These are phyloP conservation scores for Ogataea ganodermae DNA, from an alignment of 805 yeast genomes.

Conservation along the genomic window DNA sequence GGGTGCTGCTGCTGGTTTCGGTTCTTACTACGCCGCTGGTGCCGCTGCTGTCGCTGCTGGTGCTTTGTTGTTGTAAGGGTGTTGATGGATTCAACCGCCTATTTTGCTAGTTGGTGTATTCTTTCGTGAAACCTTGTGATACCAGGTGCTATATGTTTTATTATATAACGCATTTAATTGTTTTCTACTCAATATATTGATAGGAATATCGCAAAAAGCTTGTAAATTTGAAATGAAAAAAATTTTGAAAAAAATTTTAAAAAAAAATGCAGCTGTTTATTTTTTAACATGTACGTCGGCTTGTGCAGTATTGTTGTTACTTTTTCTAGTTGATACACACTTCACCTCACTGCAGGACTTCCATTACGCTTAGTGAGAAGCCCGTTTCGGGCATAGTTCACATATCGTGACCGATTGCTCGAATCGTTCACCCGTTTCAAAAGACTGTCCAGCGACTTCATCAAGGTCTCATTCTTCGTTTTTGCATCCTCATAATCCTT, in stretches of 20 bases:
- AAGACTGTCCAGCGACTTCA: constrained; percentile 17
- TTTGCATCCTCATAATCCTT: constrained; percentile 9
- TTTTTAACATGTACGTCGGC: too few species aligned
- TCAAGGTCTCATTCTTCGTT: constrained; percentile 15
- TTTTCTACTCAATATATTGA: constrained; percentile 10
- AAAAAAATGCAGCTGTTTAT: neutral
- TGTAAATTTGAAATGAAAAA: neutral
- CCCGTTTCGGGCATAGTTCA: constrained; percentile 30
- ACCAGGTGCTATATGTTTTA: constrained; percentile 15
- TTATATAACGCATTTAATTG: constrained; percentile 14
- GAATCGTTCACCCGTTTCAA: constrained; percentile 25
- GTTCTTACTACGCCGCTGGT: constrained; percentile 35
- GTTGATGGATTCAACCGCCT: constrained; percentile 4
- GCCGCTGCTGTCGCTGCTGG: constrained; percentile 39
- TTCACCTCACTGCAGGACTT: constrained; percentile 20
- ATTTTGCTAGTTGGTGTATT: constrained; percentile 6
- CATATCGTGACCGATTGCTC: constrained; percentile 26
- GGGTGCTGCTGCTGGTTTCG: constrained; percentile 37
- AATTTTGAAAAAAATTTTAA: neutral
- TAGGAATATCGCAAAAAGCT: constrained; percentile 3
- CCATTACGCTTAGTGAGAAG: constrained; percentile 21
- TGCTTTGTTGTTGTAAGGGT: constrained; percentile 37
- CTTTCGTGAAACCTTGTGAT: constrained; percentile 7
- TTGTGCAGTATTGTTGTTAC: too few species aligned
- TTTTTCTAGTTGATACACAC: neutral